Evolutionary conservation across 1,284 basidiomycete species (phyloP).

Genomic region (Leccinum cinnamomeum): DNA sequence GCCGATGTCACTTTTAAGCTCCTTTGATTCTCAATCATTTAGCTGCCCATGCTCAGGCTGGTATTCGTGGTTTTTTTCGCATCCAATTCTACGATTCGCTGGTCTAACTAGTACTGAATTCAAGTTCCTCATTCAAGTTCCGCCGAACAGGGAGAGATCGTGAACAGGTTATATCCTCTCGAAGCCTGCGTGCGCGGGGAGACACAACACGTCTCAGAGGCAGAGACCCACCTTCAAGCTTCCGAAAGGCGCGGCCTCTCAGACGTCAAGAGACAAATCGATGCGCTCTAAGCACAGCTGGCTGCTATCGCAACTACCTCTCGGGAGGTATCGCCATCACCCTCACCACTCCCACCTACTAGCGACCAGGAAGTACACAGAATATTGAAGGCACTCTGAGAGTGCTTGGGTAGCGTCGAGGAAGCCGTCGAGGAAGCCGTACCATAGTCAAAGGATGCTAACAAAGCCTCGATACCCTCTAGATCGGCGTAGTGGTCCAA

Average conservation of each 20-base stretch:
- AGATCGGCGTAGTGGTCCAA: too few relatives aligned
- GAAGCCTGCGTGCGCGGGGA: constrained; percentile 60
- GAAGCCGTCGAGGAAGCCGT: constrained; percentile 69
- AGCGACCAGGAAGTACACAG: constrained; percentile 57
- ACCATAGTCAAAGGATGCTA: constrained; percentile 56
- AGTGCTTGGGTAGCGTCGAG: constrained; percentile 65
- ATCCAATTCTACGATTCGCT: constrained; percentile 47
- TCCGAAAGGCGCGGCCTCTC: constrained; percentile 43
- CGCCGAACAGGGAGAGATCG: constrained; percentile 47
- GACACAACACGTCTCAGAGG: constrained; percentile 47
- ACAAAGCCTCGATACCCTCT: constrained; percentile 25
- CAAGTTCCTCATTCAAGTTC: constrained; percentile 21
- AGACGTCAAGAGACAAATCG: constrained; percentile 55
- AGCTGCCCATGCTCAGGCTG: too few relatives aligned
- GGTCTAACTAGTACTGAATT: constrained; percentile 14
- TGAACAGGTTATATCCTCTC: constrained; percentile 50
- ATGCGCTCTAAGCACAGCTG: constrained; percentile 43
- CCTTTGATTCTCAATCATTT: too few relatives aligned
- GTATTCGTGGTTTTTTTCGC: constrained; percentile 29
- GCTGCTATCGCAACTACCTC: constrained; percentile 47
- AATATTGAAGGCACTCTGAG: constrained; percentile 56
- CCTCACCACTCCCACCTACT: constrained; percentile 17
- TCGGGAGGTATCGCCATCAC: constrained; percentile 10
- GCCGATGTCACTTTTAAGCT: too few relatives aligned
- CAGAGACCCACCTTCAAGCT: constrained; percentile 50